Conservation (phyloP, 139 green algal species). For the Eudorina sp. region DNA sequence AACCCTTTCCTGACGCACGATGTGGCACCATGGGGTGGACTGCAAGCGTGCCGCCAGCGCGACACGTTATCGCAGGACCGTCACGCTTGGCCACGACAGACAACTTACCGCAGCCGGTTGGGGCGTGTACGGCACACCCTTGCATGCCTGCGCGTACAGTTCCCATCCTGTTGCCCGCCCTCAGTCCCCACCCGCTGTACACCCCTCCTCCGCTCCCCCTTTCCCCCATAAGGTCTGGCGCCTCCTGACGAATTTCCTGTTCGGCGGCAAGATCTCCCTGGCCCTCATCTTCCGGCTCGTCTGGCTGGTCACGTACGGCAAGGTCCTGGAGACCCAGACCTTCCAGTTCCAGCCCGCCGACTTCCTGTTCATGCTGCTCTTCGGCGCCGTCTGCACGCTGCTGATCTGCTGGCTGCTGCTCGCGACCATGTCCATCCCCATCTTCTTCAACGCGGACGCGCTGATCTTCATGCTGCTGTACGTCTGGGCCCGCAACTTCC, state of each 20-base stretch:
- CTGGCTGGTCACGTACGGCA: constrained; percentile 68
- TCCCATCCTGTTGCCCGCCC: no score
- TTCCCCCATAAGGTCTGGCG: constrained; percentile 87
- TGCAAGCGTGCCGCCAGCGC: no score
- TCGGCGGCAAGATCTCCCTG: constrained; percentile 64
- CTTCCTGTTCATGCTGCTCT: constrained; percentile 79
- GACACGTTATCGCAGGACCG: no score
- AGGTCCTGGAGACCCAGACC: constrained; percentile 66
- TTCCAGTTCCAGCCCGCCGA: constrained; percentile 74
- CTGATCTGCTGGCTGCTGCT: constrained; percentile 43
- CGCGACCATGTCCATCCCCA: background rate
- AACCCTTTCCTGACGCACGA: no score
- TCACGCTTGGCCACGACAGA: no score
- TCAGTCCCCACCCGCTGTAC: no score
- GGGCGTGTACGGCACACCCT: no score
- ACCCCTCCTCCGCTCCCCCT: no score
- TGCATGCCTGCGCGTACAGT: no score
- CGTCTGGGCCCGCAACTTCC: constrained; percentile 75
- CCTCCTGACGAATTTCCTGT: constrained; percentile 69
- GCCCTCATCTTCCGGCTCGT: constrained; percentile 63
- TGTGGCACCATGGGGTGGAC: no score
- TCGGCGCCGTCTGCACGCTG: constrained; percentile 52
- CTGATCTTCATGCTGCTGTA: constrained; percentile 77
- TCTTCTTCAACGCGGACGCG: constrained; percentile 39
- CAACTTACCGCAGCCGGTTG: no score